A percentile compares a stretch with the other conserved stretches of the same genome.
phyloP scores from a whole-genome alignment of 164 flowering plant species.

The Protea cynaroides region DNA sequence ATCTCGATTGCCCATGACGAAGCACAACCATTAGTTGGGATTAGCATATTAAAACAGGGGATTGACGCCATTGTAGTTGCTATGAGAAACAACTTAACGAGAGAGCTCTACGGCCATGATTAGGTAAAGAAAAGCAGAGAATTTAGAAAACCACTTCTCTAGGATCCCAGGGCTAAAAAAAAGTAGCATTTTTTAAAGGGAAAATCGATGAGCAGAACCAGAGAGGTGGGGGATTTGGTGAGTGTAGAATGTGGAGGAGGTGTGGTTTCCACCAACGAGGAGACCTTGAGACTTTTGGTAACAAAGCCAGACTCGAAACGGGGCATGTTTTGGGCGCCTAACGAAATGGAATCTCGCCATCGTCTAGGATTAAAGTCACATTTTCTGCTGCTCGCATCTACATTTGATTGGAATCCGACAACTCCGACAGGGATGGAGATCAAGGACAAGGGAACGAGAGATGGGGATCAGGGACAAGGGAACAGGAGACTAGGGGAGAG shows the following conservation, averaged over 20 bases:
- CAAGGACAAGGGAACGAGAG: too few relatives aligned
- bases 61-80: constrained; percentile 13
- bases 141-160: not conserved
- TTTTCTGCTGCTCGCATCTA: not conserved
- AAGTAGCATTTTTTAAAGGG: not conserved
- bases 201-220: not conserved
- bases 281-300: constrained; percentile 13
- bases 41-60: constrained; percentile 11
- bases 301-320: constrained; percentile 7
- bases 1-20: not conserved
- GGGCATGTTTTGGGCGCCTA: constrained; percentile 1
- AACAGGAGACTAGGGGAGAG: too few relatives aligned
- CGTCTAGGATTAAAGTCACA: not conserved
- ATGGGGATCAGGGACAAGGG: too few relatives aligned
- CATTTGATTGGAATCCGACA: too few relatives aligned
- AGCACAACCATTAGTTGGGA: constrained; percentile 3
- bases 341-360: constrained; percentile 8
- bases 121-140: not conserved
- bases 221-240: constrained; percentile 7
- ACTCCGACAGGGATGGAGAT: too few relatives aligned
- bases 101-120: constrained; percentile 8
- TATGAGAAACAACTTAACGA: constrained; percentile 11
- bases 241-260: constrained; percentile 23
- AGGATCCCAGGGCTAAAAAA: too few relatives aligned
- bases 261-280: constrained; percentile 25